These are phyloP conservation scores for Kwoniella dejecticola DNA, from an alignment of 768 basidiomycete species.

Conservation along the genomic window DNA sequence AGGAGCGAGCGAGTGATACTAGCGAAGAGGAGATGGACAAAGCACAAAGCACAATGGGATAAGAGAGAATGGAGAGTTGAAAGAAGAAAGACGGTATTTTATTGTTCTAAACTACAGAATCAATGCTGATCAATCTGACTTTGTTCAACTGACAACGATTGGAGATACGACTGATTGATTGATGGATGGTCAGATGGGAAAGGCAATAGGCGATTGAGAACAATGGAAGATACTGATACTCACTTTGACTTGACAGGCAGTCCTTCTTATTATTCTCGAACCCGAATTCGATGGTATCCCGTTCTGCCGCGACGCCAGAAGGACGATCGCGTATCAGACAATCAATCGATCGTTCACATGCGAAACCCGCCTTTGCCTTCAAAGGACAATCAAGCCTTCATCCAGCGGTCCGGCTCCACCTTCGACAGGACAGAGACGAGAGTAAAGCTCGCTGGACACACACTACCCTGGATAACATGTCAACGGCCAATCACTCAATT, in stretches of 20 bases:
- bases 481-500: neutral
- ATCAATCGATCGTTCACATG: neutral
- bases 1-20: too few species aligned
- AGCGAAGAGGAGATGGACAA: neutral
- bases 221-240: neutral
- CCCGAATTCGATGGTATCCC: neutral
- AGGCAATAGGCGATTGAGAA: too few species aligned
- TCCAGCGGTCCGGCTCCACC: neutral
- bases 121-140: too few species aligned
- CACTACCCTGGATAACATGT: conserved; percentile 8
- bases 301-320: neutral
- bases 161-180: neutral
- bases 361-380: neutral
- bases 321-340: conserved; percentile 1
- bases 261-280: neutral
- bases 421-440: neutral
- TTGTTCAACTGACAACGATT: too few species aligned
- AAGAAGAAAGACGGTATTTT: neutral
- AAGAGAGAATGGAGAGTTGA: neutral
- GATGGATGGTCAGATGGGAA: neutral
- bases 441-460: neutral
- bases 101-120: too few species aligned
- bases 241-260: neutral
- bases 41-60: conserved; percentile 3
- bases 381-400: conserved; percentile 7